These are phyloP conservation scores for Hansenula lynferdii DNA, from an alignment of 1,139 yeast species.

Conservation along the genomic window DNA sequence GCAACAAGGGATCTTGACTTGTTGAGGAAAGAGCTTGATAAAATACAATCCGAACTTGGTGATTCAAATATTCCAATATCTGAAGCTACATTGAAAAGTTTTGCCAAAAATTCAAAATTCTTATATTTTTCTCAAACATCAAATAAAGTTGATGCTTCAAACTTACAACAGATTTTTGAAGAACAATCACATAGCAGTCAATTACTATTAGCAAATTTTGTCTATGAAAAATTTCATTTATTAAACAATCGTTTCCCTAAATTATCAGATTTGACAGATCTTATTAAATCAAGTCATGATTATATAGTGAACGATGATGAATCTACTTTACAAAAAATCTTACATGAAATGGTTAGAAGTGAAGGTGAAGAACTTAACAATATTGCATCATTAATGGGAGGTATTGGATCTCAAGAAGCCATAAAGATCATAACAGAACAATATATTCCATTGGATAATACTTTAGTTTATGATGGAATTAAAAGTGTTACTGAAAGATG, in stretches of 20 bases:
- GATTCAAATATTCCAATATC: constrained; percentile 26
- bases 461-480: constrained; percentile 68
- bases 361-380: constrained; percentile 41
- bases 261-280: constrained; percentile 3
- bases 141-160: not conserved
- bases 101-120: constrained; percentile 54
- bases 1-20: constrained; percentile 44
- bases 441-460: constrained; percentile 67
- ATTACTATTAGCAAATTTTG: constrained; percentile 24
- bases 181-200: constrained; percentile 3
- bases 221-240: constrained; percentile 13
- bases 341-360: constrained; percentile 33
- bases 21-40: constrained; percentile 33
- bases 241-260: constrained; percentile 7
- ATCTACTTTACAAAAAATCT: constrained; percentile 11
- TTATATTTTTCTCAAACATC: constrained; percentile 29
- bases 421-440: constrained; percentile 63
- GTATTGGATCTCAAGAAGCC: constrained; percentile 79
- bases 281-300: constrained; percentile 17
- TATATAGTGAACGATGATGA: constrained; percentile 6
- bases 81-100: constrained; percentile 36
- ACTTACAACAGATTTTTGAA: constrained; percentile 1
- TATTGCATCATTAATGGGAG: constrained; percentile 61
- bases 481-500: constrained; percentile 47
- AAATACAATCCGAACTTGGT: constrained; percentile 16